phyloP scores from a whole-genome alignment of 73 alveolate genomes.

The Paramecium octaurelia region DNA sequence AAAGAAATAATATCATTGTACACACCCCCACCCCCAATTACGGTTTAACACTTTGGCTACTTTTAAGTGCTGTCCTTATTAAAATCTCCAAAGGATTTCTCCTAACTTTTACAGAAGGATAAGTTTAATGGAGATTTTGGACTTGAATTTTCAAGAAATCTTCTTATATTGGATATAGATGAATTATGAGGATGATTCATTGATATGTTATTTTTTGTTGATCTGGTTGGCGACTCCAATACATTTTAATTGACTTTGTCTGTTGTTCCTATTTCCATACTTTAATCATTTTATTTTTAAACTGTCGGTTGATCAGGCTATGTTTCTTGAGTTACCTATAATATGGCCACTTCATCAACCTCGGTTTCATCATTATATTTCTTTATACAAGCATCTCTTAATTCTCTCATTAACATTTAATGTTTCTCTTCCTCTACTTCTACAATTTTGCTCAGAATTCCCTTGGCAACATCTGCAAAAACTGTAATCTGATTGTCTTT shows the following conservation, averaged over 20 bases:
- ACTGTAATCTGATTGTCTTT: background rate
- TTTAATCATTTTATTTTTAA: background rate
- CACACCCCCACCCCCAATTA: background rate
- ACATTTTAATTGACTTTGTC: background rate
- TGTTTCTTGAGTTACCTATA: background rate
- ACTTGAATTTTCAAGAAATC: background rate
- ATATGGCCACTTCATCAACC: background rate
- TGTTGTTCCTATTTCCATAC: background rate
- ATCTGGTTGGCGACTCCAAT: background rate
- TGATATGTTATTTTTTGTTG: background rate
- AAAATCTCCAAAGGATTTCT: background rate
- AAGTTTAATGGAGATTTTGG: background rate
- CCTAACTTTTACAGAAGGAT: background rate
- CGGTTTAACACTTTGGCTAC: background rate
- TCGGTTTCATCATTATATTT: background rate
- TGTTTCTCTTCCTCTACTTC: background rate
- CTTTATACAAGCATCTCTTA: background rate
- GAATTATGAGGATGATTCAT: background rate
- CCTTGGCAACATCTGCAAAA: background rate
- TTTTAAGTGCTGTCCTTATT: background rate
- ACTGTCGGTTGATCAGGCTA: background rate
- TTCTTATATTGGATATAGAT: background rate
- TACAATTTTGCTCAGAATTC: background rate
- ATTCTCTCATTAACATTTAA: background rate
- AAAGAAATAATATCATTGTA: background rate